These are phyloP conservation scores for Pezicula rhizophila DNA, from an alignment of 2,329 filamentous ascomycete species.

Conservation along the genomic window DNA sequence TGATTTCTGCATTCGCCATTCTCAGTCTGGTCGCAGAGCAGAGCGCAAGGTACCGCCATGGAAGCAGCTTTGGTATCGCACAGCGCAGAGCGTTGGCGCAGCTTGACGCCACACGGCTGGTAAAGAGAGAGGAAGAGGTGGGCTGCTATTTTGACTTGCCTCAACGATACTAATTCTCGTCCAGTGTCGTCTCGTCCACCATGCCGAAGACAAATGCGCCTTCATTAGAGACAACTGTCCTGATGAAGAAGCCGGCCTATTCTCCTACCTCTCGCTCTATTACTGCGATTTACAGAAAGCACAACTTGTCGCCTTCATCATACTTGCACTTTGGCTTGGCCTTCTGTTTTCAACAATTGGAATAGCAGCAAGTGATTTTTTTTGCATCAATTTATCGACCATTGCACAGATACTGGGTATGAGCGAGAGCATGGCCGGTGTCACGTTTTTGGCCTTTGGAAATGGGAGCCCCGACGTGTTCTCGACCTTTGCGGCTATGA, in stretches of 20 bases:
- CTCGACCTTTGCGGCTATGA: constrained; percentile 97
- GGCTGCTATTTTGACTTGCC: not conserved
- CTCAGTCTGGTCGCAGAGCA: constrained; percentile 25
- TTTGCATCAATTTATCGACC: constrained; percentile 93
- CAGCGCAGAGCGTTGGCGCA: constrained; percentile 20
- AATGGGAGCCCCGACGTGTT: constrained; percentile 98
- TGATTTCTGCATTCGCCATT: constrained; percentile 23
- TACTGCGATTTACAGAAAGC: constrained; percentile 70
- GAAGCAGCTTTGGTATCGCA: constrained; percentile 19
- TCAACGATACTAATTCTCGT: constrained; percentile 1
- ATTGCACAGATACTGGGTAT: constrained; percentile 84
- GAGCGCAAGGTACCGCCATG: constrained; percentile 22
- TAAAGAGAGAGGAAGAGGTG: constrained; percentile 28
- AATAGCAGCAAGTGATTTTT: constrained; percentile 96
- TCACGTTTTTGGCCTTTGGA: constrained; percentile 93
- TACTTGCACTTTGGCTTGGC: constrained; percentile 77
- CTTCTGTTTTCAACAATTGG: constrained; percentile 94
- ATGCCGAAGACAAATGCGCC: constrained; percentile 73
- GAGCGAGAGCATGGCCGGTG: constrained; percentile 92
- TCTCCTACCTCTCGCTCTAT: constrained; percentile 85
- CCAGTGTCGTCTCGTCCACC: constrained; percentile 74
- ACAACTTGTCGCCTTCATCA: constrained; percentile 70
- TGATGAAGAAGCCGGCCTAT: constrained; percentile 83
- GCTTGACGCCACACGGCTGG: constrained; percentile 16
- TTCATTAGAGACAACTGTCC: constrained; percentile 78